Conservation (phyloP, 2,329 filamentous ascomycete genomes). For the Aspergillus phoenicis region DNA sequence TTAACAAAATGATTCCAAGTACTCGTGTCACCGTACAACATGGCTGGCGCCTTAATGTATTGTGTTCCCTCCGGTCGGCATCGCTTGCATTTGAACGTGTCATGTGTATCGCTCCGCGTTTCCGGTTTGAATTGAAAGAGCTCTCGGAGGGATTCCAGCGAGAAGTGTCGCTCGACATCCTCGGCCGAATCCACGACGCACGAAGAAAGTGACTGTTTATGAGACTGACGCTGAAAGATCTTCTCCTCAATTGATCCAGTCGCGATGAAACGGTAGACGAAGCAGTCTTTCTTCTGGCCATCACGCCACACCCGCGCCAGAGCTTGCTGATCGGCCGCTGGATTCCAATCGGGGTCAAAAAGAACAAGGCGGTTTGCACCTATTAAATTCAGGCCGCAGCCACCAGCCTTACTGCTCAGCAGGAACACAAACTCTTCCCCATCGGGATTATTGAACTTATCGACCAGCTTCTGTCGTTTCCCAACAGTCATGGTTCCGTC, state of each 20-base stretch:
- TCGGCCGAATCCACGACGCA: conserved; percentile 96
- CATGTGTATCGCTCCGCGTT: conserved; percentile 91
- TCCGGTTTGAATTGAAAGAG: conserved; percentile 87
- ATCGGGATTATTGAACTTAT: conserved; percentile 94
- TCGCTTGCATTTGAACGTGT: conserved; percentile 97
- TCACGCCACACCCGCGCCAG: conserved; percentile 98
- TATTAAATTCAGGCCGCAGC: conserved; percentile 93
- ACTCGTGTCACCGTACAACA: conserved; percentile 96
- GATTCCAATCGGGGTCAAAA: conserved; percentile 98
- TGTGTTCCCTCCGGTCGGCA: conserved; percentile 88
- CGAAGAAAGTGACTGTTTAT: conserved; percentile 95
- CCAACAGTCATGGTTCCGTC: conserved; percentile 98
- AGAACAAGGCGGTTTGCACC: conserved; percentile 92
- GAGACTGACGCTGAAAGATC: conserved; percentile 96
- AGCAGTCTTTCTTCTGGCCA: conserved; percentile 98
- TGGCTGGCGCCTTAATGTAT: conserved; percentile 84
- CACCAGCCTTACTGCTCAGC: conserved; percentile 94
- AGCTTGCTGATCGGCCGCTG: conserved; percentile 94
- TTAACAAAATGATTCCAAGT: conserved; percentile 99
- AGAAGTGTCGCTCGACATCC: conserved; percentile 96
- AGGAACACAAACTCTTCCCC: conserved; percentile 91
- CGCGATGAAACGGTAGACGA: conserved; percentile 98
- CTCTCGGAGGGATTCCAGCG: conserved; percentile 84
- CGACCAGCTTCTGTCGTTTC: conserved; percentile 94
- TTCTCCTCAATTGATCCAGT: conserved; percentile 99